Evolutionary conservation across 345 rosid species (phyloP).

Genomic region (Gossypioides kirkii): DNA sequence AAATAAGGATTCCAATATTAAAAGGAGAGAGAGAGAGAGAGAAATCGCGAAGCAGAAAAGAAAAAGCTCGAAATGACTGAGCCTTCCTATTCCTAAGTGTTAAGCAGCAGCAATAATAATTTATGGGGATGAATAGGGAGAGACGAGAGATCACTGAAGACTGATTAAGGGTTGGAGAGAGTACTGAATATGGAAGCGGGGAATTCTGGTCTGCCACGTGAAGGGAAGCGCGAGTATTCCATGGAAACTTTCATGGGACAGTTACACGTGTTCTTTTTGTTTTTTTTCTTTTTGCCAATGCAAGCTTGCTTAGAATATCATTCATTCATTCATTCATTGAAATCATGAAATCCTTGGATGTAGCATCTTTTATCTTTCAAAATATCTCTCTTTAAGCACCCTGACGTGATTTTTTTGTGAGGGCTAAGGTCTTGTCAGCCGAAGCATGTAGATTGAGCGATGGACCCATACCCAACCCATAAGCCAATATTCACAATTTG

Average conservation of each 20-base stretch:
- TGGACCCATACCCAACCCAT: neutral
- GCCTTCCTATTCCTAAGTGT: neutral
- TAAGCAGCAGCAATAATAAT: neutral
- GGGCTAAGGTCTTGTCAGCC: neutral
- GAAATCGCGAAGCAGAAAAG: neutral
- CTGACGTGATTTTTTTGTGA: neutral
- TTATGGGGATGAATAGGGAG: too few species aligned
- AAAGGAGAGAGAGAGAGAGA: neutral
- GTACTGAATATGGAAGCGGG: neutral
- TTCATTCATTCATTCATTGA: neutral
- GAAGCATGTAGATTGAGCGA: neutral
- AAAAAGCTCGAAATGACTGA: neutral
- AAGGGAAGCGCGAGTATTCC: neutral
- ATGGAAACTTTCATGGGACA: neutral
- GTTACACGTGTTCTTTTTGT: neutral
- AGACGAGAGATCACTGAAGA: neutral
- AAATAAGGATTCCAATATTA: neutral
- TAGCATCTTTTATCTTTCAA: neutral
- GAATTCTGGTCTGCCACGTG: slow-evolving; percentile 12
- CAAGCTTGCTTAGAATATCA: neutral
- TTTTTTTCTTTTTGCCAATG: neutral
- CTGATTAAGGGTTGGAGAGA: neutral
- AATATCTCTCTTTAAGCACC: neutral
- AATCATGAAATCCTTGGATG: neutral
- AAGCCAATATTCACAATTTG: neutral